Evolutionary conservation across 495 filamentous ascomycete species (phyloP), one percentile per base, ranked within the genome.

Genomic region (Schizothecium vesticola): DNA sequence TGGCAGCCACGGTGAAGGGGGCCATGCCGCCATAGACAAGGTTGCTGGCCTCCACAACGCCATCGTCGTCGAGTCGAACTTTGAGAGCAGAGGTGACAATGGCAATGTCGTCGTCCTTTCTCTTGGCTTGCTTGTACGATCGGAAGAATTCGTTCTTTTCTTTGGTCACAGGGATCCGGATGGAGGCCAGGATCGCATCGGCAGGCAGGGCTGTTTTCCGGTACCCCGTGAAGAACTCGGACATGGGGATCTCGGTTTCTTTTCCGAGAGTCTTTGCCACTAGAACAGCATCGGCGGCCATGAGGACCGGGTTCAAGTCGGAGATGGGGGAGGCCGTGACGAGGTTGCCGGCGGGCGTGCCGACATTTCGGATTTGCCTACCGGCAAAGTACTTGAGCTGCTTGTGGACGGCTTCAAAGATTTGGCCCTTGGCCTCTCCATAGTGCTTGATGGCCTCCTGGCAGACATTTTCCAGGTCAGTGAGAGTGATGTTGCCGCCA

Each of bases 101-200:
- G 11, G 94, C 94, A 75, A 97, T 97, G 79, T 98, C 94, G 77
- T 97, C 94, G 74, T 97, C 94, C 72, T 97, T 97, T 63, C 94
- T 83, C 83, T 97, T 98, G 0, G 94, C 88, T 73, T 97, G 94
- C 77, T 98, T 98, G 78, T 97, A 97, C 2, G 94, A 87, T 21
- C 86, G 83, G 69, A 94, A 86, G 70, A 86, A 89, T 72, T 90
- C 91, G 24, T 86, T 88, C 71, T 87, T 90, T 71, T 87, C 83
- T 51, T 78, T 81, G 0, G 91, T 88, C 21, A 89, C 77, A 0
- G 95, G 95, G 59, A 99, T 91, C n/a, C 91, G 88, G 36, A 99
- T 87, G 65, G 87, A 88, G 22, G 91, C 87, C 68, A 99, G 94
- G 71, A 98, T 88, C 0, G 92, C 91, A 77, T 97, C 87, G 43